Evolutionary conservation across 345 rosid species (phyloP).

Genomic region (Populus simonii): DNA sequence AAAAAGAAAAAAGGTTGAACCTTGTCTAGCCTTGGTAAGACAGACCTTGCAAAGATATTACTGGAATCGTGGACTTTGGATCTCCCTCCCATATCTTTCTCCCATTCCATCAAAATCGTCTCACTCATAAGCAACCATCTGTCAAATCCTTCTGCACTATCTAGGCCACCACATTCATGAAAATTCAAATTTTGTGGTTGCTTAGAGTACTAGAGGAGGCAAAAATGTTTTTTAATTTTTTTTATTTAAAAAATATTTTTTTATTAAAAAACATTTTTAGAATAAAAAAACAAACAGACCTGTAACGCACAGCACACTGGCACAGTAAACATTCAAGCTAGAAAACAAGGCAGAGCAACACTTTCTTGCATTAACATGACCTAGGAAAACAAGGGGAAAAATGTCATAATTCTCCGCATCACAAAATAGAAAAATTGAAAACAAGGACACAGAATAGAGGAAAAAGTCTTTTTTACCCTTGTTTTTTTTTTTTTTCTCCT

Average conservation of each 20-base stretch:
- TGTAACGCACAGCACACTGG: no score
- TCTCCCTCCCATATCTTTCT: slow-evolving; percentile 26
- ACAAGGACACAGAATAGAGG: background rate
- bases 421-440: background rate
- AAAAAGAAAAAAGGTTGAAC: slow-evolving; percentile 13
- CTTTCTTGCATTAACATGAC: no score
- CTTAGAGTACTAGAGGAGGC: no score
- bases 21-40: slow-evolving; percentile 25
- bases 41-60: slow-evolving; percentile 10
- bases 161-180: background rate
- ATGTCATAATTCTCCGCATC: no score
- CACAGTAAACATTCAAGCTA: no score
- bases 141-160: slow-evolving; percentile 8
- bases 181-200: no score
- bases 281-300: no score
- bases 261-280: no score
- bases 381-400: no score
- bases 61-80: slow-evolving; percentile 23
- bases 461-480: no score
- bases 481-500: background rate
- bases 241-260: no score
- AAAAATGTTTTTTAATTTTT: no score
- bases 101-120: slow-evolving; percentile 19
- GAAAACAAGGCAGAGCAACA: background rate
- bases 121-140: background rate